phyloP scores from a whole-genome alignment of 768 basidiomycete genomes.

The Tricholoma terreum region DNA sequence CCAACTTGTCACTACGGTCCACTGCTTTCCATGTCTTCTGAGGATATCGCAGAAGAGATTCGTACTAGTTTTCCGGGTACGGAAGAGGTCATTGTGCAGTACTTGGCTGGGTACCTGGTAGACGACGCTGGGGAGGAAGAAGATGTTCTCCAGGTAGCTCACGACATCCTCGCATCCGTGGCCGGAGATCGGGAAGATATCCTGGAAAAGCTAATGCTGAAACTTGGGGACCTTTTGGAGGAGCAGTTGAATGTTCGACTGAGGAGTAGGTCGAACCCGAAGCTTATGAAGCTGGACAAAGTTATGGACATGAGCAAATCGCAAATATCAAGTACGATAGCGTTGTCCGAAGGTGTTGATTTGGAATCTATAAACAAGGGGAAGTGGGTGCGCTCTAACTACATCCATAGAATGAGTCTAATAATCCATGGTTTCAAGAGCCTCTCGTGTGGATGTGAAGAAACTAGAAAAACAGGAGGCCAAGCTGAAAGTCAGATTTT shows the following conservation, averaged over 20 bases:
- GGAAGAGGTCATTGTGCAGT: conserved; percentile 83
- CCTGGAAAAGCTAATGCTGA: conserved; percentile 64
- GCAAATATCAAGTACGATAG: conserved; percentile 76
- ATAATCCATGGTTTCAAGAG: conserved; percentile 42
- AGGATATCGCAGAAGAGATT: conserved; percentile 80
- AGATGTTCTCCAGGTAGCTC: conserved; percentile 76
- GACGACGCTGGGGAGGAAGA: conserved; percentile 89
- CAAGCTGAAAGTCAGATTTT: conserved; percentile 70
- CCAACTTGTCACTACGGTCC: no score
- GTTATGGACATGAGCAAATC: conserved; percentile 87
- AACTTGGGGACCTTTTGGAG: conserved; percentile 59
- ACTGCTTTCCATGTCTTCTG: conserved; percentile 50
- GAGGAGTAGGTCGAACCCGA: conserved; percentile 59
- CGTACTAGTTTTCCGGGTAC: conserved; percentile 66
- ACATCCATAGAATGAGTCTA: conserved; percentile 12
- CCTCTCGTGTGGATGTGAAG: conserved; percentile 90
- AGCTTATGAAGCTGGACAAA: conserved; percentile 75
- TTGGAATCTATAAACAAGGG: conserved; percentile 92
- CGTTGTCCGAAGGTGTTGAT: conserved; percentile 79
- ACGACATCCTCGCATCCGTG: conserved; percentile 73
- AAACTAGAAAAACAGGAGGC: conserved; percentile 97
- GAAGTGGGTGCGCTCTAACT: conserved; percentile 52
- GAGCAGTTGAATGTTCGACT: conserved; percentile 60
- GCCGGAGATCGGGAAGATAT: conserved; percentile 56
- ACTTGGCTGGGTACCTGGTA: conserved; percentile 83